Evolutionary conservation across 1,139 yeast species (phyloP), one percentile per base, ranked within the genome.

Genomic region (Yamadazyma sp.): DNA sequence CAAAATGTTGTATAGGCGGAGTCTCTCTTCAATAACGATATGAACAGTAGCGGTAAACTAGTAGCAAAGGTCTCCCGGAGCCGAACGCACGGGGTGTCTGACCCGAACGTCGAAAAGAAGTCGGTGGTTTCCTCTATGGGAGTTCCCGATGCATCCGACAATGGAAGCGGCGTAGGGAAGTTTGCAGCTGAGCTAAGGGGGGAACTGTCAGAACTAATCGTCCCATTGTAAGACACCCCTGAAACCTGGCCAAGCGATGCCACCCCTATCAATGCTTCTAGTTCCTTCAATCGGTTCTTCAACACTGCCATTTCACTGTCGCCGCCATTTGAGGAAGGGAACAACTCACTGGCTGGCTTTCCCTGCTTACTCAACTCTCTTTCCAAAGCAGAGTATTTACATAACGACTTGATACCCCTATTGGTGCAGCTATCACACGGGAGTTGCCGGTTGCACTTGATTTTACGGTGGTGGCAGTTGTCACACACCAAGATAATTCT

Each of bases 401-500:
- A 49, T 15, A 49, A 25, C 4, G 48, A 28, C 3, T 36, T 46
- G 14, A 48, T 39, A 1, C 50, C 50, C 17, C 50, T 29, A 18
- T 27, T 40, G 12, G 33, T 41, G 33, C 54, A 50, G 24, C 52
- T 43, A 24, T 46, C 44, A 42, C 54, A 50, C 2, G 54, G 54
- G 2, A 48, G 41, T 25, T 47, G 35, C 16, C 50, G 29, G 31
- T 50, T 44, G 40, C 54, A 50, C 32, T 49, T 50, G 31, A 50
- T 50, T 37, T 50, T 50, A 4, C 53, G 37, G 14, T 47, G 45
- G 37, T 49, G 53, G 34, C 54, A 50, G 29, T 48, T 49, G 26
- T 50, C 54, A 47, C 54, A 50, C 5, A 47, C 50, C 11, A 50
- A 33, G 6, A 46, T 40, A 23, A 50, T 43, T 29, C 54, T 46